Percentiles rank a stretch among this genome's conserved stretches.
Conservation (phyloP, 2,329 filamentous ascomycete species). For the Claviceps sp. region DNA sequence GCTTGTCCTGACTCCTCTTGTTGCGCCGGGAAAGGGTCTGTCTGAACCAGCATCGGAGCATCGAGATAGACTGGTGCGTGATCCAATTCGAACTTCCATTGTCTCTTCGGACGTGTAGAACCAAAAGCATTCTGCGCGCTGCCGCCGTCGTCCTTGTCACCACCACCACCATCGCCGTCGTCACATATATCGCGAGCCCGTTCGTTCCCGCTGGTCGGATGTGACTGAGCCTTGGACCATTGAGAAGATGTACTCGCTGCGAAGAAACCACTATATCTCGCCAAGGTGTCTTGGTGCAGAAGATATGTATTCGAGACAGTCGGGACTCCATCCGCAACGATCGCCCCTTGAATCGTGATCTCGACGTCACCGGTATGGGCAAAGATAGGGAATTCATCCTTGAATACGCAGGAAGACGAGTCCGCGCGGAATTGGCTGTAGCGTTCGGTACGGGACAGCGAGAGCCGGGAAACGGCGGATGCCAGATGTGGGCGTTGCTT, state of each 20-base stretch:
- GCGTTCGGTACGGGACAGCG: constrained; percentile 47
- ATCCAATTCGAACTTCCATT: constrained; percentile 84
- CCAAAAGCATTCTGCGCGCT: background rate
- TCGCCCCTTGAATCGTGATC: constrained; percentile 57
- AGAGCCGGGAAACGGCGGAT: constrained; percentile 50
- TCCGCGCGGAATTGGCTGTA: constrained; percentile 73
- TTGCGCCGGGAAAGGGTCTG: constrained; percentile 31
- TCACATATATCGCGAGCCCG: constrained; percentile 27
- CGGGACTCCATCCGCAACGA: constrained; percentile 35
- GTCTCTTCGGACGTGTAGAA: constrained; percentile 26
- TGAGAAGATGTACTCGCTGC: constrained; percentile 71
- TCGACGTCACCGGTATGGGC: constrained; percentile 79
- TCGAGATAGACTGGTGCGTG: constrained; percentile 58
- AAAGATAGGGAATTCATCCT: constrained; percentile 90
- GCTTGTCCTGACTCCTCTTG: background rate
- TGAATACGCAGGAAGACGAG: constrained; percentile 53
- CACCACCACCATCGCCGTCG: background rate
- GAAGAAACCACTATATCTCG: constrained; percentile 88
- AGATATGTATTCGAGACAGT: constrained; percentile 62
- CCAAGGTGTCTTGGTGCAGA: constrained; percentile 73
- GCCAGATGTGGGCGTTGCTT: constrained; percentile 8
- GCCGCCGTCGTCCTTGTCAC: background rate
- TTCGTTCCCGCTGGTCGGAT: constrained; percentile 24
- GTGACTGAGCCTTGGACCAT: constrained; percentile 38
- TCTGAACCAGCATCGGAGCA: constrained; percentile 79